Conservation (phyloP, 306 rosid genomes). For the Comarum palustre region DNA sequence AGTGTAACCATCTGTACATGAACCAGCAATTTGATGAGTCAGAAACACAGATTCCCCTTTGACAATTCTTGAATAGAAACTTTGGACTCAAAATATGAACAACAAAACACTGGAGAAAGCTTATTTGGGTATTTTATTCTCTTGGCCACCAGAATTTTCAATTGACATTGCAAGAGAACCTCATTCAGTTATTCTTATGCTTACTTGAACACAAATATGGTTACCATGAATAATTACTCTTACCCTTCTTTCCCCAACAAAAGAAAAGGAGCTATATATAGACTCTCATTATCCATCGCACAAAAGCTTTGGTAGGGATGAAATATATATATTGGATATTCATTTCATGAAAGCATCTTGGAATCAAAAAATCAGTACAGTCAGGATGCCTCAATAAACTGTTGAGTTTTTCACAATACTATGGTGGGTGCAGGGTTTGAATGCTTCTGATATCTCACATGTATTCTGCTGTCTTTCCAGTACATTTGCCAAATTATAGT, state of each 20-base stretch:
- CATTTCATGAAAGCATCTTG: neutral
- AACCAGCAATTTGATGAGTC: constrained; percentile 7
- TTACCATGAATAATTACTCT: neutral
- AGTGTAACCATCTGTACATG: neutral
- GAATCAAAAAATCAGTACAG: neutral
- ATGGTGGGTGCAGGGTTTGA: neutral
- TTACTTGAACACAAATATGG: constrained; percentile 8
- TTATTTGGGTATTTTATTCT: constrained; percentile 39
- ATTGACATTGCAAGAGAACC: constrained; percentile 39
- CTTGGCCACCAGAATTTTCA: constrained; percentile 24
- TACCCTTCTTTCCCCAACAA: neutral
- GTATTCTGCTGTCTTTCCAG: neutral
- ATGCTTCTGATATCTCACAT: constrained; percentile 4
- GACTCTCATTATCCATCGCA: neutral
- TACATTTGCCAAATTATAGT: neutral
- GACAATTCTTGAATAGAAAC: neutral
- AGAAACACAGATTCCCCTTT: neutral
- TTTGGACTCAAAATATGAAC: constrained; percentile 7
- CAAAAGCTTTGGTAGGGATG: neutral
- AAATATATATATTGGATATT: neutral
- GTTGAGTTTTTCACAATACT: neutral
- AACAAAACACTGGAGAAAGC: constrained; percentile 12
- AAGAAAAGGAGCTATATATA: neutral
- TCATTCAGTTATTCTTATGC: constrained; percentile 34
- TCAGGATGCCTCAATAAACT: neutral